Evolutionary conservation across 345 rosid genomes (phyloP).

Genomic region (Populus tremula): DNA sequence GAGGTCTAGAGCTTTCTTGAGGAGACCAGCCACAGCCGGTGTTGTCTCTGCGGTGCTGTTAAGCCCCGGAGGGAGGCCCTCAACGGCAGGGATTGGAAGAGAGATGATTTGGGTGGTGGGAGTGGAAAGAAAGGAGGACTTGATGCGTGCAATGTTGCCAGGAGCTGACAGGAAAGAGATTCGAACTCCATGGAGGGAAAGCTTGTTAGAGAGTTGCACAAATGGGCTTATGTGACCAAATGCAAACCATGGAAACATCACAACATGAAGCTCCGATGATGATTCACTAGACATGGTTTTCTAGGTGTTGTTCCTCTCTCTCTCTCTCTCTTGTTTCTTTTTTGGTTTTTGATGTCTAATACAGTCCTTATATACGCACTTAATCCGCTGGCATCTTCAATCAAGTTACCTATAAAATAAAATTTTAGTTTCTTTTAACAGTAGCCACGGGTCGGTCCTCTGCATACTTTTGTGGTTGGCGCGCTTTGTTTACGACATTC

Average conservation of each 20-base stretch:
- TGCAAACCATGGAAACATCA: constrained; percentile 35
- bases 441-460: too few species aligned
- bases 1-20: constrained; percentile 31
- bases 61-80: constrained; percentile 28
- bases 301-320: neutral
- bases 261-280: constrained; percentile 16
- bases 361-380: too few species aligned
- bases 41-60: constrained; percentile 35
- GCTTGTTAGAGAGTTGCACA: constrained; percentile 38
- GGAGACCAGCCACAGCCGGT: constrained; percentile 21
- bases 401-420: too few species aligned
- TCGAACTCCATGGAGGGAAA: constrained; percentile 21
- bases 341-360: too few species aligned
- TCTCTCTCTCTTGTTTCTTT: neutral
- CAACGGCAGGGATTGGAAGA: constrained; percentile 18
- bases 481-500: too few species aligned
- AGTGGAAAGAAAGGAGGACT: constrained; percentile 10
- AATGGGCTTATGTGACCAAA: constrained; percentile 36
- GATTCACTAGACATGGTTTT: neutral
- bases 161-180: constrained; percentile 28
- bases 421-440: too few species aligned
- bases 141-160: constrained; percentile 25
- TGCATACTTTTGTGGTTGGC: too few species aligned
- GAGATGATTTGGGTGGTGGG: constrained; percentile 24
- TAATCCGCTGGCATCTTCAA: too few species aligned